Evolutionary conservation across 352 stramenopile genomes (phyloP), one percentile per base, ranked within the genome.

Genomic region (Pythium scleroteichum): DNA sequence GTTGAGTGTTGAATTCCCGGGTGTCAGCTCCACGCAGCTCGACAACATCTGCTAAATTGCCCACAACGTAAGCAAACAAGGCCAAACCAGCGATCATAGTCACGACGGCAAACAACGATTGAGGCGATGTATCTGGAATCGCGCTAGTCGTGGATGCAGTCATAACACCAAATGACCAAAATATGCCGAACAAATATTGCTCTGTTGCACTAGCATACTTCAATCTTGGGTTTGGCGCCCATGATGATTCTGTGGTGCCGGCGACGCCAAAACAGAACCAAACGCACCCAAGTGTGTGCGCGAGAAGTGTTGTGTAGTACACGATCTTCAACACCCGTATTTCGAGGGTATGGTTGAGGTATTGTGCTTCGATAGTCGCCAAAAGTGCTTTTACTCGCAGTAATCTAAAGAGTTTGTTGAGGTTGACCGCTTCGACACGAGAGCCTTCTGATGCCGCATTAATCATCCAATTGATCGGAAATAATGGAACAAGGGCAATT

Each of bases 81-180:
- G 75, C 72, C 10, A 82, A 63, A 0, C 81, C 79, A 8, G 38
- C 27, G 7, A 83, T 33, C 17, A 89, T 70, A 5, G 79, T 72
- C 0, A 78, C 0, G 0, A 86, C 68, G 2, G 68, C 79, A 56
- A 89, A 89, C 0, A 81, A 50, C 19, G 66, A 75, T 19, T 89
- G 73, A 1, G 47, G 17, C 1, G 59, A 40, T 2, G 75, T 85
- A n/a, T 81, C 54, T 0, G 81, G 81, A 0, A 73, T 9, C 9
- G 73, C 69, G 14, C 75, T 73, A 2, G 76, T 56, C 4, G 73
- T 68, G 0, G 79, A 88, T 8, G 76, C 75, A 1, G 77, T 82
- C 62, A 89, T 77, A 0, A 88, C 44, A 2, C 73, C 79, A 47
- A 88, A 76, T 0, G 77, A 73, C 81, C 81, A 91, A 44, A 82